phyloP scores from a whole-genome alignment of 1,139 yeast species.

The Zygosaccharomyces pseudobailii region DNA sequence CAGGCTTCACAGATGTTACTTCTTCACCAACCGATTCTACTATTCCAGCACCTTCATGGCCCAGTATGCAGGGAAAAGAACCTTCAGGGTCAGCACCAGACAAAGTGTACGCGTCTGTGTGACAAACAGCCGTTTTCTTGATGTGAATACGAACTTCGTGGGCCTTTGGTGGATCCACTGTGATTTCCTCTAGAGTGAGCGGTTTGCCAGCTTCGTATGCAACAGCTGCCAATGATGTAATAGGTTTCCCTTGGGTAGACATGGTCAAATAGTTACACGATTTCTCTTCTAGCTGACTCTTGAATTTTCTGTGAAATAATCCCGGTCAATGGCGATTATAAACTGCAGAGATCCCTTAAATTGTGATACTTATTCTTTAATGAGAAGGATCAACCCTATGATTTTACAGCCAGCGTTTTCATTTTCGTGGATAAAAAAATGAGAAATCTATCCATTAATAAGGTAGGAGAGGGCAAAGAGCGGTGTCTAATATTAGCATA shows the following conservation, averaged over 20 bases:
- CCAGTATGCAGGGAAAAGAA: constrained; percentile 84
- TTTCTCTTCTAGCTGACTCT: no score
- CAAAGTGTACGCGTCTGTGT: constrained; percentile 95
- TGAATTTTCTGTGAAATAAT: no score
- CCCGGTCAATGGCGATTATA: no score
- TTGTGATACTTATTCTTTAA: background rate
- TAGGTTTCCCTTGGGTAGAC: constrained; percentile 47
- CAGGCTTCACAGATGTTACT: constrained; percentile 78
- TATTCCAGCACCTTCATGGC: constrained; percentile 97
- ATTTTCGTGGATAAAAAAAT: no score
- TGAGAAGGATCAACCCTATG: no score
- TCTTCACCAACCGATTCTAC: constrained; percentile 93
- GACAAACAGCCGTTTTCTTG: constrained; percentile 90
- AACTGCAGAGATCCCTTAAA: background rate
- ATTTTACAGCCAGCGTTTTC: no score
- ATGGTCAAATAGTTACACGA: background rate
- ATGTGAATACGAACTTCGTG: constrained; percentile 95
- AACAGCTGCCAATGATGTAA: constrained; percentile 91
- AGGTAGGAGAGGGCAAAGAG: background rate
- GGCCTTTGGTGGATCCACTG: constrained; percentile 90
- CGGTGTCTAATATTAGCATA: background rate
- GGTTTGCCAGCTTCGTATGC: constrained; percentile 97
- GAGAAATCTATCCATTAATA: background rate
- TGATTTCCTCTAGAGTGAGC: constrained; percentile 75
- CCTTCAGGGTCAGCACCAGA: constrained; percentile 97